Evolutionary conservation across 192 early-diverging fungal species (phyloP).

Genomic region (Polychytrium aggregatum): DNA sequence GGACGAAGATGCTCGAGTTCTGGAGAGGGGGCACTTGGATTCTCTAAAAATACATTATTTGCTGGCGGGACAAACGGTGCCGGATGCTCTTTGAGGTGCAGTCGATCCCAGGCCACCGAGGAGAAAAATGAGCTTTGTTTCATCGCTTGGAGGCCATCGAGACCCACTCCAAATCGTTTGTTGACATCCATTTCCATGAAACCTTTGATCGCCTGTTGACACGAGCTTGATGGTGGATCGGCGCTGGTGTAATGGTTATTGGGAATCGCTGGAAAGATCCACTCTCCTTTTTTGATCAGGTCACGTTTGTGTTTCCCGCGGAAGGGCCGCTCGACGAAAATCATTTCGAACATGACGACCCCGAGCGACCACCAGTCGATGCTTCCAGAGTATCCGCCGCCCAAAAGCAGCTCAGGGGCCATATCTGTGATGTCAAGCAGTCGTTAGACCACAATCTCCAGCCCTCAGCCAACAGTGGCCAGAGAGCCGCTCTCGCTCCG

Average conservation of each 20-base stretch:
- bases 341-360: slow-evolving; percentile 77
- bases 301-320: slow-evolving; percentile 20
- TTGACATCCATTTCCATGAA: slow-evolving; percentile 10
- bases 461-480: too few species aligned
- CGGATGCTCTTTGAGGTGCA: slow-evolving; percentile 18
- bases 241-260: too few species aligned
- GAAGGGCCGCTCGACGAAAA: slow-evolving; percentile 52
- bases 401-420: slow-evolving; percentile 26
- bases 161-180: slow-evolving; percentile 9
- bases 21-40: slow-evolving; percentile 54
- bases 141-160: slow-evolving; percentile 7
- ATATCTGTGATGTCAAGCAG: too few species aligned
- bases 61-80: slow-evolving; percentile 37
- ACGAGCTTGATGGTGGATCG: slow-evolving; percentile 2
- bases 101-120: slow-evolving; percentile 23
- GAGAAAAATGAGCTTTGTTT: slow-evolving; percentile 29
- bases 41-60: slow-evolving; percentile 50
- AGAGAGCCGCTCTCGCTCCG: too few species aligned
- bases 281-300: slow-evolving; percentile 18
- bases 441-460: too few species aligned
- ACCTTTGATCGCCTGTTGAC: too few species aligned
- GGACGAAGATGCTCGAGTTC: slow-evolving; percentile 46
- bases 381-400: slow-evolving; percentile 61
- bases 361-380: slow-evolving; percentile 97
- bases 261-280: slow-evolving; percentile 12